These are phyloP conservation scores for Yamadazyma trypodendri DNA, from an alignment of 1,139 yeast genomes.

Conservation along the genomic window DNA sequence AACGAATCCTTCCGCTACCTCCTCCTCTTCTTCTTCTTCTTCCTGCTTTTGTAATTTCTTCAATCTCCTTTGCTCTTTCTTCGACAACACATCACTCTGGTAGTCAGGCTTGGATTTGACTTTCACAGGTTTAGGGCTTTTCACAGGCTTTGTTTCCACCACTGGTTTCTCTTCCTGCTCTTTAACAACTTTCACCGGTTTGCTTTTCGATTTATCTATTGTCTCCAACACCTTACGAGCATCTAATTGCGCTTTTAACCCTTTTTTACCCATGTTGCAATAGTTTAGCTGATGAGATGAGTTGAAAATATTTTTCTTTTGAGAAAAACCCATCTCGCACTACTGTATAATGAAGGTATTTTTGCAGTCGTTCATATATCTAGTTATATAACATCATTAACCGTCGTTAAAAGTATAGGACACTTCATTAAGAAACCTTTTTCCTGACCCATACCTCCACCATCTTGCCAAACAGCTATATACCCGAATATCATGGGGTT, in stretches of 20 bases:
- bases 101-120: slow-evolving; percentile 33
- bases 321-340: slow-evolving; percentile 7
- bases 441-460: slow-evolving; percentile 77
- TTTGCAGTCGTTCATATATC: slow-evolving; percentile 4
- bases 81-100: slow-evolving; percentile 50
- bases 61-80: slow-evolving; percentile 63
- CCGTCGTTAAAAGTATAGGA: slow-evolving; percentile 16
- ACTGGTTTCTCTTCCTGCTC: not conserved
- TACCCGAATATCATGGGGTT: slow-evolving; percentile 54
- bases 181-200: slow-evolving; percentile 15
- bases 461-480: slow-evolving; percentile 80
- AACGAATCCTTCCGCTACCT: slow-evolving; percentile 23
- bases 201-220: slow-evolving; percentile 26
- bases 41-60: slow-evolving; percentile 44
- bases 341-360: not conserved
- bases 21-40: slow-evolving; percentile 22
- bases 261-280: slow-evolving; percentile 30
- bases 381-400: not conserved
- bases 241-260: slow-evolving; percentile 38
- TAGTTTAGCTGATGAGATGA: slow-evolving; percentile 14
- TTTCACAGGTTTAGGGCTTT: slow-evolving; percentile 10
- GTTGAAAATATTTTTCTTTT: slow-evolving; percentile 9
- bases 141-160: slow-evolving; percentile 7
- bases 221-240: slow-evolving; percentile 28
- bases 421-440: slow-evolving; percentile 43